Conservation (phyloP, 768 basidiomycete species). For the Cubamyces sp. region DNA sequence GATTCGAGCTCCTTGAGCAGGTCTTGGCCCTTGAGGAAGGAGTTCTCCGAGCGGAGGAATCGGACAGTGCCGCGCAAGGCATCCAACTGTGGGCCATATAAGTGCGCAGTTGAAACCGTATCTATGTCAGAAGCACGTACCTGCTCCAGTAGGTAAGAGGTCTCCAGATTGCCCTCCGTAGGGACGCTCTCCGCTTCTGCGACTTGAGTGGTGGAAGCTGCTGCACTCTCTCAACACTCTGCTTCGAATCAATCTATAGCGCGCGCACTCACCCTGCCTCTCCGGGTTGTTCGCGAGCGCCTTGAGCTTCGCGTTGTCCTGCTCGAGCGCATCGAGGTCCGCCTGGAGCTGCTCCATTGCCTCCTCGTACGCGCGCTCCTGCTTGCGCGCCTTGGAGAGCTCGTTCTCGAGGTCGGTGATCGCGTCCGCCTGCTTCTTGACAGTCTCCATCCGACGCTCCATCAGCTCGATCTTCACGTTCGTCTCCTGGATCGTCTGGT, state of each 20-base stretch:
- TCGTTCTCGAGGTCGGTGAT: slow-evolving; percentile 83
- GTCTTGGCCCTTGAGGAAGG: slow-evolving; percentile 91
- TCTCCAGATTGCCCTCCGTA: slow-evolving; percentile 83
- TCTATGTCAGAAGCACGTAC: slow-evolving; percentile 41
- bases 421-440: slow-evolving; percentile 87
- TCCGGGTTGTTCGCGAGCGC: slow-evolving; percentile 65
- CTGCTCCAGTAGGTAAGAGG: slow-evolving; percentile 87
- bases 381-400: slow-evolving; percentile 79
- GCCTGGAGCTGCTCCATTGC: slow-evolving; percentile 92
- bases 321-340: slow-evolving; percentile 84
- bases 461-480: slow-evolving; percentile 93
- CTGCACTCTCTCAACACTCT: slow-evolving; percentile 20
- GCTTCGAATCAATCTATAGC: neutral
- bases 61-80: slow-evolving; percentile 89
- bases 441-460: slow-evolving; percentile 89
- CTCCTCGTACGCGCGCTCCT: slow-evolving; percentile 89
- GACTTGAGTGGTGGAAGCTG: slow-evolving; percentile 52
- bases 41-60: slow-evolving; percentile 92
- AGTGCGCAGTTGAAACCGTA: too few species aligned
- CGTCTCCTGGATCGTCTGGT: slow-evolving; percentile 88
- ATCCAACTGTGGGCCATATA: slow-evolving; percentile 61
- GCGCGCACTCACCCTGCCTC: slow-evolving; percentile 59
- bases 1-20: slow-evolving; percentile 81
- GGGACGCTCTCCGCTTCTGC: slow-evolving; percentile 64
- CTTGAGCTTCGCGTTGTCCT: slow-evolving; percentile 87